Percentiles rank a stretch among this genome's conserved stretches.
Evolutionary conservation across 129 eudicot genomes (phyloP).

Genomic region (Tanacetum coccineum): DNA sequence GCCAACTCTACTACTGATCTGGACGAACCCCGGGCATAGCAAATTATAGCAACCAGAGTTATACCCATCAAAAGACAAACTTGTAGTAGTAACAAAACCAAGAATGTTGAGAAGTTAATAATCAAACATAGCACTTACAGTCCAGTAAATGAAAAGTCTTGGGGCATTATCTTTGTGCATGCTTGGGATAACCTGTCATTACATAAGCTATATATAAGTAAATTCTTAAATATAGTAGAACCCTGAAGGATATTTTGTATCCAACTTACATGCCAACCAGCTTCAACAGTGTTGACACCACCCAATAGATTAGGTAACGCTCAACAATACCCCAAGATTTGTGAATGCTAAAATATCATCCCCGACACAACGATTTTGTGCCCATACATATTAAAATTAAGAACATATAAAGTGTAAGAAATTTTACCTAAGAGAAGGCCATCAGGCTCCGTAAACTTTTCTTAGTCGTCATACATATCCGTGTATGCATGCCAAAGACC

Average conservation of each 20-base stretch:
- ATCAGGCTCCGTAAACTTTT: no score
- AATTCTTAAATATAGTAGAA: neutral
- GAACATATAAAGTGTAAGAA: no score
- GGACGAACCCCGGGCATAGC: slow-evolving; percentile 81
- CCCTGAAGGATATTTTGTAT: neutral
- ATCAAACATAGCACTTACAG: slow-evolving; percentile 2
- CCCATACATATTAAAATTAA: no score
- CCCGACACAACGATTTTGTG: slow-evolving; percentile 49
- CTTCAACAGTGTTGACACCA: slow-evolving; percentile 80
- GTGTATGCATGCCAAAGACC: no score
- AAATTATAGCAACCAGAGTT: slow-evolving; percentile 81
- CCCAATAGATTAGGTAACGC: slow-evolving; percentile 48
- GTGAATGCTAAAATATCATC: slow-evolving; percentile 70
- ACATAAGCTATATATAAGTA: neutral
- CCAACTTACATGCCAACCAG: slow-evolving; percentile 77
- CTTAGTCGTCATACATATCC: no score
- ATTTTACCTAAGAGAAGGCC: no score
- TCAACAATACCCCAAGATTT: slow-evolving; percentile 72
- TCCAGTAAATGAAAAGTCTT: slow-evolving; percentile 8
- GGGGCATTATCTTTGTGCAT: neutral
- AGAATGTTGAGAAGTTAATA: neutral
- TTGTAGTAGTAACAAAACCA: neutral
- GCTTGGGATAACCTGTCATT: neutral
- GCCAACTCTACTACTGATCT: slow-evolving; percentile 49
- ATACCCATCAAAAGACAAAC: slow-evolving; percentile 66